These are phyloP conservation scores for Metarhizium humberi DNA, from an alignment of 2,329 filamentous ascomycete species.

Conservation along the genomic window DNA sequence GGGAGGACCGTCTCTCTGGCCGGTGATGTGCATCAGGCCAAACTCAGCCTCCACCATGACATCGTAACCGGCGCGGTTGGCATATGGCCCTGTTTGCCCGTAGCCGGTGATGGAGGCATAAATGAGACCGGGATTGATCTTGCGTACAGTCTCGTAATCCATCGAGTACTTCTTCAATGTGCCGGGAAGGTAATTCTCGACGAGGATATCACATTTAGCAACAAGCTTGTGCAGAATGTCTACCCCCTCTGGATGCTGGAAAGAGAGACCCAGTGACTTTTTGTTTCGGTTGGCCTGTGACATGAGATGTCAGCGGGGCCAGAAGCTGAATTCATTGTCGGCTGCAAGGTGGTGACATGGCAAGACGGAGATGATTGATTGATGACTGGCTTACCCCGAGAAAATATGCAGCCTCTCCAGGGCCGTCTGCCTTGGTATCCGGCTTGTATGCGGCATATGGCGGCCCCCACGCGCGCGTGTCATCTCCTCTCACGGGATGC, in stretches of 20 bases:
- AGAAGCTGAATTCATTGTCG: too few relatives aligned
- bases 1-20: slow-evolving; percentile 74
- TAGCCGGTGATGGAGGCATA: slow-evolving; percentile 97
- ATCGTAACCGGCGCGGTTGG: slow-evolving; percentile 84
- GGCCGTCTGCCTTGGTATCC: slow-evolving; percentile 49
- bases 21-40: slow-evolving; percentile 97
- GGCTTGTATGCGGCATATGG: slow-evolving; percentile 76
- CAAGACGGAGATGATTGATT: too few relatives aligned
- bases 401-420: slow-evolving; percentile 93
- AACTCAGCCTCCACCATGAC: slow-evolving; percentile 99
- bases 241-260: slow-evolving; percentile 75
- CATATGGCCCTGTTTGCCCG: slow-evolving; percentile 88
- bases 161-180: slow-evolving; percentile 82
- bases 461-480: slow-evolving; percentile 93
- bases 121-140: slow-evolving; percentile 78
- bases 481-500: slow-evolving; percentile 83
- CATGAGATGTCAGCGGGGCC: neutral
- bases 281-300: slow-evolving; percentile 89
- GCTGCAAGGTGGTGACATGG: neutral
- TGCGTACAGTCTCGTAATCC: slow-evolving; percentile 72
- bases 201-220: slow-evolving; percentile 79
- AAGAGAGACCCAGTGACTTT: slow-evolving; percentile 85
- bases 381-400: slow-evolving; percentile 53
- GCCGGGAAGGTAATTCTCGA: slow-evolving; percentile 93
- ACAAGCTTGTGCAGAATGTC: slow-evolving; percentile 80